Conservation (phyloP, 1,284 basidiomycete species). For the Salmacisia buchloeana region DNA sequence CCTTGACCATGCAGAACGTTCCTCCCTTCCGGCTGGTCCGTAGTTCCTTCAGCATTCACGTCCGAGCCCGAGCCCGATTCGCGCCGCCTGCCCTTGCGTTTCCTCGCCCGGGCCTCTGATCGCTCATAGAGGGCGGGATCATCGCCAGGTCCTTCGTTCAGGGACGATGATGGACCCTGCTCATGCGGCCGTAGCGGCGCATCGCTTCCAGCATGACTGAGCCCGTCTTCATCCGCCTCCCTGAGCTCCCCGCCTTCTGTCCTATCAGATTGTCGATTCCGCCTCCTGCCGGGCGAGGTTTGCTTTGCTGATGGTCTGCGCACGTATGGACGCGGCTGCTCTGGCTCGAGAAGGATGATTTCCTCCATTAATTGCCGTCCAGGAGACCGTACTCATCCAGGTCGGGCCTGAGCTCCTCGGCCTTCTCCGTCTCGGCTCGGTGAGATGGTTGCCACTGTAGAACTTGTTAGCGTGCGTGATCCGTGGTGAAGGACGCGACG, state of each 20-base stretch:
- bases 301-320: neutral
- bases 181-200: neutral
- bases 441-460: neutral
- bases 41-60: neutral
- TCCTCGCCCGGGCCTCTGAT: neutral
- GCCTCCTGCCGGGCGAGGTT: neutral
- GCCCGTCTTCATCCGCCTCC: neutral
- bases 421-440: neutral
- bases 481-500: neutral
- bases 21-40: neutral
- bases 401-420: neutral
- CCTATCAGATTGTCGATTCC: neutral
- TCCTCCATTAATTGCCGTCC: neutral
- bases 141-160: neutral
- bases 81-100: neutral
- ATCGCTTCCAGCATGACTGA: neutral
- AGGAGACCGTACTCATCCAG: neutral
- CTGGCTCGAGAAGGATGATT: neutral
- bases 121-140: neutral
- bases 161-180: neutral
- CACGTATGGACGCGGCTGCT: neutral
- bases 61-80: neutral
- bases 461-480: neutral
- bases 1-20: constrained; percentile 1
- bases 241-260: neutral